These are phyloP conservation scores for Penicillium sp. DNA, from an alignment of 2,329 filamentous ascomycete genomes.

Conservation along the genomic window DNA sequence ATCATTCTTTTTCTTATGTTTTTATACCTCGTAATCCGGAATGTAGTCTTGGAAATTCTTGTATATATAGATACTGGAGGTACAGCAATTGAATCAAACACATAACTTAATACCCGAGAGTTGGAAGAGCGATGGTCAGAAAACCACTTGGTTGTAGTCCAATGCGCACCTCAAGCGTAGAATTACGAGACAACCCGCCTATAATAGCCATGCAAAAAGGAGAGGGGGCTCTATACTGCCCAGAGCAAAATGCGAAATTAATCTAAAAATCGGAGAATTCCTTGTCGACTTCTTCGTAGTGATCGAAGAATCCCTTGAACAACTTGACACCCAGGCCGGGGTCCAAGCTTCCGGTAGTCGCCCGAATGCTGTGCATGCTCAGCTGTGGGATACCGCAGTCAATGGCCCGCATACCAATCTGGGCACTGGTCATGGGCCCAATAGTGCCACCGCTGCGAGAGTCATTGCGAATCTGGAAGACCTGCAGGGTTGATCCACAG, in stretches of 20 bases:
- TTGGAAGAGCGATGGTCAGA: neutral
- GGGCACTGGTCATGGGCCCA: slow-evolving; percentile 81
- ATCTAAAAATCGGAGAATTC: slow-evolving; percentile 60
- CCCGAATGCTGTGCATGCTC: slow-evolving; percentile 90
- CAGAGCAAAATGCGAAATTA: neutral
- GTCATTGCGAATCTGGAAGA: slow-evolving; percentile 95
- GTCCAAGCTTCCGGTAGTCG: slow-evolving; percentile 80
- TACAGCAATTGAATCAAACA: neutral
- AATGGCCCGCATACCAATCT: slow-evolving; percentile 76
- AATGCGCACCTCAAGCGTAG: neutral
- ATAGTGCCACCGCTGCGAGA: slow-evolving; percentile 86
- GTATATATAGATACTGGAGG: slow-evolving; percentile 9
- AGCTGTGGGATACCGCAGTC: slow-evolving; percentile 89
- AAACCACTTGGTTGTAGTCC: neutral
- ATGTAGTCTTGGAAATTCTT: neutral
- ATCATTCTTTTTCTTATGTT: neutral
- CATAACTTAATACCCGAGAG: neutral
- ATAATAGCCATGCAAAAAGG: neutral
- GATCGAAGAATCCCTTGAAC: slow-evolving; percentile 85
- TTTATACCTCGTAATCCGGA: neutral
- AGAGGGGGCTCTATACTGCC: neutral
- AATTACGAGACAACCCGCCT: neutral
- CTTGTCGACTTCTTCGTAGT: slow-evolving; percentile 78
- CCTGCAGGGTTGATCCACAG: slow-evolving; percentile 68
- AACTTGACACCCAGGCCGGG: slow-evolving; percentile 83